These are phyloP conservation scores for Sphaceloma murrayae DNA, from an alignment of 2,329 filamentous ascomycete genomes.

Conservation along the genomic window DNA sequence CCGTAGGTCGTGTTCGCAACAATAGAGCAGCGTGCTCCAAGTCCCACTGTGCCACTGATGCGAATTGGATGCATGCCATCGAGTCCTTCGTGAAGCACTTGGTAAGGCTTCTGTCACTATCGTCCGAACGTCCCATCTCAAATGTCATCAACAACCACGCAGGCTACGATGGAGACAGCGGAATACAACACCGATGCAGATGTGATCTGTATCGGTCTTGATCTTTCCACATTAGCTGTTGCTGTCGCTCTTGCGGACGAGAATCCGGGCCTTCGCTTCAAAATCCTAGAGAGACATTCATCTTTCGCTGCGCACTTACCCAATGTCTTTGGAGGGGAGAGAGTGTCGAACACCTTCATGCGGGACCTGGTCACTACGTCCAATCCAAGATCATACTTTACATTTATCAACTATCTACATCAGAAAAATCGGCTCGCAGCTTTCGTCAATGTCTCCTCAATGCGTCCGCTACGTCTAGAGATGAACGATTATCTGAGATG, in stretches of 20 bases:
- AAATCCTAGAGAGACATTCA: conserved; percentile 20
- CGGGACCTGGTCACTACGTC: conserved; percentile 25
- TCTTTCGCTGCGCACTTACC: conserved; percentile 21
- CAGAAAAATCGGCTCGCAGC: conserved; percentile 23
- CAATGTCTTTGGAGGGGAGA: conserved; percentile 19
- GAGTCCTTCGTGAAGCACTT: too few species aligned
- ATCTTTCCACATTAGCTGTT: neutral
- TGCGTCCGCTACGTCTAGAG: conserved; percentile 21
- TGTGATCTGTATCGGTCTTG: neutral
- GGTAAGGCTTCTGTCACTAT: too few species aligned
- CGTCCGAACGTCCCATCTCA: too few species aligned
- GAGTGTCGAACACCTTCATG: conserved; percentile 22
- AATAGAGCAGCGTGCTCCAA: too few species aligned
- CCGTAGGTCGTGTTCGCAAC: too few species aligned
- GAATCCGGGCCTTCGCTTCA: neutral
- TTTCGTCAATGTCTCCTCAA: conserved; percentile 25
- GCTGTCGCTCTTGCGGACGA: neutral
- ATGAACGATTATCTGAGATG: conserved; percentile 25
- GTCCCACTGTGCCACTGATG: too few species aligned
- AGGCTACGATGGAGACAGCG: too few species aligned
- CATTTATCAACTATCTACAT: conserved; percentile 27
- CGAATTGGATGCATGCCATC: too few species aligned
- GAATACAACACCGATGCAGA: neutral
- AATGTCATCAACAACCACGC: too few species aligned
- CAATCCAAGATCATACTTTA: conserved; percentile 25